phyloP scores from a whole-genome alignment of 2,329 filamentous ascomycete genomes.

The Myriosclerotinia scirpicola region DNA sequence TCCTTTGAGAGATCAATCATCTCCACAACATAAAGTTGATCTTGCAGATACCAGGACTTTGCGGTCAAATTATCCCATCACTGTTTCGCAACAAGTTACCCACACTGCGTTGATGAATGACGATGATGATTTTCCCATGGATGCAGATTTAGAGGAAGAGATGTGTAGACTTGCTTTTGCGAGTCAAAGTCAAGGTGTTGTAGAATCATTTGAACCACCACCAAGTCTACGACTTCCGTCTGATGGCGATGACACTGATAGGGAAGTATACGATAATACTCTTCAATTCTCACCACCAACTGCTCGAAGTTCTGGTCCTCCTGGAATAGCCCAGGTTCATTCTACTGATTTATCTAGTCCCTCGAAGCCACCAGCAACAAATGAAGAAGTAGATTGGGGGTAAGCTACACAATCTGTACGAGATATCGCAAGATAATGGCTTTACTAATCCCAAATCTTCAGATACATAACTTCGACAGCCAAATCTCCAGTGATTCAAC shows the following conservation, averaged over 20 bases:
- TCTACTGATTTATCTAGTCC: slow-evolving; percentile 28
- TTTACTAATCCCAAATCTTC: neutral
- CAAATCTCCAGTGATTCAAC: neutral
- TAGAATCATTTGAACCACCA: slow-evolving; percentile 31
- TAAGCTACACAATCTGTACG: neutral
- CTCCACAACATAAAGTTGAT: neutral
- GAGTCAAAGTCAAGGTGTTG: slow-evolving; percentile 8
- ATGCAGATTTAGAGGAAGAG: slow-evolving; percentile 34
- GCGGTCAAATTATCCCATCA: neutral
- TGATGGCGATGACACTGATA: slow-evolving; percentile 24
- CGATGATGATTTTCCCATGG: slow-evolving; percentile 36
- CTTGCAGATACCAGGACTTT: neutral
- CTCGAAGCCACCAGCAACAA: slow-evolving; percentile 8
- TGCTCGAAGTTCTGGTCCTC: neutral
- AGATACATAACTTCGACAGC: neutral
- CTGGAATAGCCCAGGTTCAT: neutral
- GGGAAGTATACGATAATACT: slow-evolving; percentile 36
- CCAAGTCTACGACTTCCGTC: slow-evolving; percentile 29
- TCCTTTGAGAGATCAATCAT: neutral
- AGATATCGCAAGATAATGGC: neutral
- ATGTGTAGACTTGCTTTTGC: slow-evolving; percentile 32
- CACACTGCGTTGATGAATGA: neutral
- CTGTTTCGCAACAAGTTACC: neutral
- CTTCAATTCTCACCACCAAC: slow-evolving; percentile 37
- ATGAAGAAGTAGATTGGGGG: slow-evolving; percentile 21